Base-by-base conservation (phyloP, 768 basidiomycete species). In the Termitomyces sp. region DNA sequence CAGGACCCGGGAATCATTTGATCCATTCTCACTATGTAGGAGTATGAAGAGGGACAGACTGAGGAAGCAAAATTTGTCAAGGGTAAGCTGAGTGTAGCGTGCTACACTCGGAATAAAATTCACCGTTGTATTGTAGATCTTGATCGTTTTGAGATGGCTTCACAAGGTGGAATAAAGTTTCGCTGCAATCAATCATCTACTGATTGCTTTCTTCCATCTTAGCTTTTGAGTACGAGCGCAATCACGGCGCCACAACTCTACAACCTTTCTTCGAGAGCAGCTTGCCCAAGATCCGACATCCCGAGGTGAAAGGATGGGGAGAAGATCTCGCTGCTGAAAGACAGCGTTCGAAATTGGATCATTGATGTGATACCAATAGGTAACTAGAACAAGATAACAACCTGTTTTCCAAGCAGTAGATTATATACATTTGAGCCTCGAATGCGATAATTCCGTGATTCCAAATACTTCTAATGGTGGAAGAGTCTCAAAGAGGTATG, bases 401-500 rank as follows among this genome's bases (percentile, higher is more conserved):
- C 26, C 6, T 40, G 27, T 30, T 52, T 30, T 52, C 20, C n/a
- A 48, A 6, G 14, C 30, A 33, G 46, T 32, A 52, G 26, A 33
- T 20, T 20, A 32, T 18, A 18, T 12, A 52, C 18, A 37, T 18
- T 22, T 37, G 48, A 13, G 13, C 24, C 36, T 37, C 24, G 14
- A 18, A 18, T 22, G 24, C 16, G 34, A 50, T 14, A 26, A n/a
- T 51, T 51, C 12, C 33, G 34, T 26, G n/a, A 24, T 22, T 33
- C n/a, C 47, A 40, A 6, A 14, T 12, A 7, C 20, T 55, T 32
- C 24, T 59, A 95, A 70, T 93, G 93, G 66, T 96, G 93, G 87
- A 98, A 97, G 62, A 98, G 76, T 64, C 95, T 80, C 66, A 97
- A 70, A 46, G 83, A 80, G 4, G 94, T 97, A 71, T 97, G 95